Evolutionary conservation across 2,329 filamentous ascomycete species (phyloP).

Genomic region (Arthrobotrys sinensis): DNA sequence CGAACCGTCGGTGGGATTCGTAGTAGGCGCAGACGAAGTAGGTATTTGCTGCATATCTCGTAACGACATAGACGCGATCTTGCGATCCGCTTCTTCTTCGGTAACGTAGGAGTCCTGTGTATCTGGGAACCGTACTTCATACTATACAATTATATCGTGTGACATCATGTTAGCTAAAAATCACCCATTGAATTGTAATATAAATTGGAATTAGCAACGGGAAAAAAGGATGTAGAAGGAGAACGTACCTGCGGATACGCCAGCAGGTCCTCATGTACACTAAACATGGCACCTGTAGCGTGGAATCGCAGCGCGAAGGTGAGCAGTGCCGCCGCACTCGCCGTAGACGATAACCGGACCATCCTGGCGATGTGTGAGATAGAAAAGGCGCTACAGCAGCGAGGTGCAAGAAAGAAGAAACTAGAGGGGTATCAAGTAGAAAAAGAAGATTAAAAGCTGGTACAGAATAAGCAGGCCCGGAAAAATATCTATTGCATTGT

Average conservation of each 20-base stretch:
- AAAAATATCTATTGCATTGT: constrained; percentile 14
- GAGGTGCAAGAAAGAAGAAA: background rate
- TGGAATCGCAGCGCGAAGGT: constrained; percentile 29
- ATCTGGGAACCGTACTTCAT: constrained; percentile 75
- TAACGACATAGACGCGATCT: constrained; percentile 71
- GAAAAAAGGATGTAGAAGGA: constrained; percentile 1
- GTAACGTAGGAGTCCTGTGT: constrained; percentile 82
- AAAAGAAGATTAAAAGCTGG: constrained; percentile 3
- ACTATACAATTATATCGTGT: constrained; percentile 72
- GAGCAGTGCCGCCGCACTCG: constrained; percentile 37
- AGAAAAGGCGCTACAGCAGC: background rate
- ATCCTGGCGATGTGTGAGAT: constrained; percentile 21
- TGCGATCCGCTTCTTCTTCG: constrained; percentile 77
- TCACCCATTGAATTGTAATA: background rate
- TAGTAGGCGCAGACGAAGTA: constrained; percentile 54
- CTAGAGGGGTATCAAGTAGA: constrained; percentile 4
- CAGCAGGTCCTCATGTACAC: constrained; percentile 87
- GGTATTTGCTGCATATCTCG: constrained; percentile 62
- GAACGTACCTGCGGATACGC: constrained; percentile 84
- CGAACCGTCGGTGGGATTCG: constrained; percentile 4
- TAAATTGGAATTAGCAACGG: background rate
- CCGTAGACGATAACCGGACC: constrained; percentile 55
- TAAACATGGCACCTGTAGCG: constrained; percentile 73
- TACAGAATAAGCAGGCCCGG: background rate
- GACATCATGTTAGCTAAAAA: constrained; percentile 32